Evolutionary conservation across 768 basidiomycete species (phyloP).

Genomic region (Hericium alpestre): DNA sequence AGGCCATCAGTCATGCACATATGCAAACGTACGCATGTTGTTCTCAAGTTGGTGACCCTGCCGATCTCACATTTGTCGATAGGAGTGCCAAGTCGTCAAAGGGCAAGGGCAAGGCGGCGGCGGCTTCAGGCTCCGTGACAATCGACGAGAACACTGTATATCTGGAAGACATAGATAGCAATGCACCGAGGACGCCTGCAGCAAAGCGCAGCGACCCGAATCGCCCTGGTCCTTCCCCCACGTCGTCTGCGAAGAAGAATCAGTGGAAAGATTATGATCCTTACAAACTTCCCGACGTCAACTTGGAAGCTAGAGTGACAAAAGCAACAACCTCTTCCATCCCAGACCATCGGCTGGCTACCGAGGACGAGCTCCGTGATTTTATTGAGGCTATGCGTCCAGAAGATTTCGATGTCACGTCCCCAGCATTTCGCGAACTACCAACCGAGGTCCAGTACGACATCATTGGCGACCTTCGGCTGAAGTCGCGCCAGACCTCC

Average conservation of each 20-base stretch:
- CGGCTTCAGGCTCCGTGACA: constrained; percentile 32
- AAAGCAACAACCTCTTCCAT: constrained; percentile 48
- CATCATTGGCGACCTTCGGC: constrained; percentile 89
- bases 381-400: constrained; percentile 97
- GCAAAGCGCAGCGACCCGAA: constrained; percentile 20
- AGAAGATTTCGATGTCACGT: constrained; percentile 87
- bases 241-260: constrained; percentile 45
- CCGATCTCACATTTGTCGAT: background rate
- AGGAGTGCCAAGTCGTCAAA: constrained; percentile 4
- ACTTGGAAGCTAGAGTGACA: constrained; percentile 53
- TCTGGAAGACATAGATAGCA: constrained; percentile 70
- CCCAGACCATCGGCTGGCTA: constrained; percentile 89
- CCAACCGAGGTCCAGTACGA: constrained; percentile 98
- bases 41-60: background rate
- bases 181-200: constrained; percentile 42
- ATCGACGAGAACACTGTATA: constrained; percentile 74
- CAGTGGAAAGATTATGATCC: constrained; percentile 78
- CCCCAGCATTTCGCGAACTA: constrained; percentile 80
- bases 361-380: constrained; percentile 83
- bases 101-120: constrained; percentile 37
- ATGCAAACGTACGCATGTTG: constrained; percentile 29
- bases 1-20: constrained; percentile 62
- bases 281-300: constrained; percentile 80
- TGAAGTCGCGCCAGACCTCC: constrained; percentile 91
- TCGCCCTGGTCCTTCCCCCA: constrained; percentile 22